Evolutionary conservation across 2,329 filamentous ascomycete species (phyloP).

Genomic region (Fusarium sp.): DNA sequence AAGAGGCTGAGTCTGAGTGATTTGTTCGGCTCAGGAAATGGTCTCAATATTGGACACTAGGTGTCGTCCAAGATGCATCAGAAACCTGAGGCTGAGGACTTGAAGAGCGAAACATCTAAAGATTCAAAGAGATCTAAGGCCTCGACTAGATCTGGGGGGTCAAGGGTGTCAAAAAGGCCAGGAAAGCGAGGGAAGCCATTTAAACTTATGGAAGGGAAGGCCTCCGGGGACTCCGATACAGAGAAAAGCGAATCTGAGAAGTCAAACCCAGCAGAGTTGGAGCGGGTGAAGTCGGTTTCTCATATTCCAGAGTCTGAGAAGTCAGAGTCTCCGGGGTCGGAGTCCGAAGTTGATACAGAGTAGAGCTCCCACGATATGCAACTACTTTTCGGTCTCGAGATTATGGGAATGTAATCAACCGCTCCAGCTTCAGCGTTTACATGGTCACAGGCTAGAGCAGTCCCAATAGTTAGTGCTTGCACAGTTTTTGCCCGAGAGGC

Average conservation of each 20-base stretch:
- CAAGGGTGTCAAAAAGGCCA: background rate
- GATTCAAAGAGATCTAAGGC: background rate
- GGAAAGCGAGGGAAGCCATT: background rate
- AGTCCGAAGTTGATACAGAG: conserved; percentile 9
- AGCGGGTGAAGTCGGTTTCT: background rate
- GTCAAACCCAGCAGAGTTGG: background rate
- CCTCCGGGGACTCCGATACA: background rate
- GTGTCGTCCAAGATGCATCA: conserved; percentile 9
- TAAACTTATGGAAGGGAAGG: too few relatives aligned
- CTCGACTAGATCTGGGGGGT: background rate
- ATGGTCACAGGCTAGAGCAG: background rate
- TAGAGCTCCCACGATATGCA: background rate
- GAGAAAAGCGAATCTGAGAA: background rate
- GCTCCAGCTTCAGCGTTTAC: background rate
- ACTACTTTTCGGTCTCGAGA: background rate
- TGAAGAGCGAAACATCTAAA: background rate
- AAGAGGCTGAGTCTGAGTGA: conserved; percentile 58
- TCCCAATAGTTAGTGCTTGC: background rate
- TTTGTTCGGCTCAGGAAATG: conserved; percentile 53
- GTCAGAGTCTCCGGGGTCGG: background rate
- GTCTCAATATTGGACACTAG: conserved; percentile 34
- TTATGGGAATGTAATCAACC: background rate
- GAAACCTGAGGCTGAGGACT: background rate
- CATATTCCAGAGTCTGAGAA: background rate
- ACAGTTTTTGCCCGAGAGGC: background rate